Percentiles rank a stretch among this genome's conserved stretches.
These are phyloP conservation scores for Pythium aristosporum DNA, from an alignment of 352 stramenopile genomes.

Conservation along the genomic window DNA sequence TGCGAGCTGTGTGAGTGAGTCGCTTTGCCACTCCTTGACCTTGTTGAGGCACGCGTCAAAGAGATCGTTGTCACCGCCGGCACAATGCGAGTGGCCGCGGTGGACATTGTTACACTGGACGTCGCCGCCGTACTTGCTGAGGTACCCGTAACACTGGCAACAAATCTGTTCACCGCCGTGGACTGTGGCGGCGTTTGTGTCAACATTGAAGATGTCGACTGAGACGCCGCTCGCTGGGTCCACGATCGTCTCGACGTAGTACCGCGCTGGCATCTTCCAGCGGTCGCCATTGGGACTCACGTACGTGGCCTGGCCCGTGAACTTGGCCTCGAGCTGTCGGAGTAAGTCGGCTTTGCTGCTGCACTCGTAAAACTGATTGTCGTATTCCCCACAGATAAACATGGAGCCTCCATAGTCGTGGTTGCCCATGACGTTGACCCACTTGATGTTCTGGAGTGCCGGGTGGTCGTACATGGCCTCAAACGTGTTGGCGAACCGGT, in stretches of 20 bases:
- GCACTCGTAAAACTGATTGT: conserved; percentile 66
- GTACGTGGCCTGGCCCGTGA: conserved; percentile 55
- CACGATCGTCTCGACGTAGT: conserved; percentile 55
- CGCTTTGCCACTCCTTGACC: conserved; percentile 51
- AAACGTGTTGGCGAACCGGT: conserved; percentile 66
- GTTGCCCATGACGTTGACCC: conserved; percentile 71
- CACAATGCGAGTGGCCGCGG: conserved; percentile 50
- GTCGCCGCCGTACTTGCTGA: conserved; percentile 46
- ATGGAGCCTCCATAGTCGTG: conserved; percentile 72
- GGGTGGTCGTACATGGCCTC: conserved; percentile 61
- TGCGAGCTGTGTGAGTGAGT: conserved; percentile 58
- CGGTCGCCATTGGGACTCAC: conserved; percentile 64
- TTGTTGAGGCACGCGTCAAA: conserved; percentile 63
- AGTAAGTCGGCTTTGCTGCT: conserved; percentile 53
- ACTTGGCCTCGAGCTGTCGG: conserved; percentile 67
- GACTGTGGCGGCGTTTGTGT: conserved; percentile 55
- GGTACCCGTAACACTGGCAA: conserved; percentile 78
- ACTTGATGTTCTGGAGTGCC: conserved; percentile 52
- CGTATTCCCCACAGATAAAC: conserved; percentile 72
- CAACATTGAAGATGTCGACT: conserved; percentile 74
- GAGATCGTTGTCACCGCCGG: conserved; percentile 48
- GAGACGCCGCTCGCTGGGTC: conserved; percentile 36
- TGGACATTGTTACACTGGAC: conserved; percentile 45
- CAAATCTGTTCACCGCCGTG: conserved; percentile 69
- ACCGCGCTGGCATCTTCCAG: conserved; percentile 64